Evolutionary conservation across 2,329 filamentous ascomycete species (phyloP).

Genomic region (Cadophora malorum): DNA sequence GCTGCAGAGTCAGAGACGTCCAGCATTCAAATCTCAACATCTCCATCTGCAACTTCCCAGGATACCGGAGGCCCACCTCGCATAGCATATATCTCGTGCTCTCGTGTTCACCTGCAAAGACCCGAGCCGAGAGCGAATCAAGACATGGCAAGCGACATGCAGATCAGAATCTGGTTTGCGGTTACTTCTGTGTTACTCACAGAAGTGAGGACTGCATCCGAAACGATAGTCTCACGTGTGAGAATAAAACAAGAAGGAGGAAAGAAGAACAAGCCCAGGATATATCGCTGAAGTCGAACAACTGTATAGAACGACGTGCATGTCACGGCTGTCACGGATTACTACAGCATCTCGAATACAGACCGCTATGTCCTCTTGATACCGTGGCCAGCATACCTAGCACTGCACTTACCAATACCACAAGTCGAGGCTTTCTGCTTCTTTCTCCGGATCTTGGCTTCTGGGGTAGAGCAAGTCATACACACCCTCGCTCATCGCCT

Average conservation of each 20-base stretch:
- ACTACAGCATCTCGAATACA: background rate
- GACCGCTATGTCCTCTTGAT: background rate
- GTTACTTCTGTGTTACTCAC: background rate
- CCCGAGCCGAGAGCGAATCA: background rate
- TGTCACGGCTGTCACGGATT: background rate
- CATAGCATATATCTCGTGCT: background rate
- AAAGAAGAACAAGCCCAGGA: background rate
- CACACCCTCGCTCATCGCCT: background rate
- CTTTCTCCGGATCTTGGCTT: background rate
- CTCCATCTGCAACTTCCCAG: background rate
- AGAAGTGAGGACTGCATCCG: background rate
- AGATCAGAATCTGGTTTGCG: background rate
- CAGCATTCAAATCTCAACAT: background rate
- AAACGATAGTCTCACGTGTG: background rate
- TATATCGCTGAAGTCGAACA: background rate
- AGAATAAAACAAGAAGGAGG: background rate
- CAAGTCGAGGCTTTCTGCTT: constrained; percentile 1
- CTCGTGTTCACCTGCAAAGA: background rate
- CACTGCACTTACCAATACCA: too few species aligned
- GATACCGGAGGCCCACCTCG: background rate
- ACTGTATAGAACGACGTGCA: background rate
- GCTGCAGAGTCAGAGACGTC: background rate
- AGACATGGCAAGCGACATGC: background rate
- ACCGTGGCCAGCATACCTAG: too few species aligned
- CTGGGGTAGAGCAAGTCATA: background rate